Conservation (phyloP, 2,329 filamentous ascomycete species). For the Neurospora sp. region DNA sequence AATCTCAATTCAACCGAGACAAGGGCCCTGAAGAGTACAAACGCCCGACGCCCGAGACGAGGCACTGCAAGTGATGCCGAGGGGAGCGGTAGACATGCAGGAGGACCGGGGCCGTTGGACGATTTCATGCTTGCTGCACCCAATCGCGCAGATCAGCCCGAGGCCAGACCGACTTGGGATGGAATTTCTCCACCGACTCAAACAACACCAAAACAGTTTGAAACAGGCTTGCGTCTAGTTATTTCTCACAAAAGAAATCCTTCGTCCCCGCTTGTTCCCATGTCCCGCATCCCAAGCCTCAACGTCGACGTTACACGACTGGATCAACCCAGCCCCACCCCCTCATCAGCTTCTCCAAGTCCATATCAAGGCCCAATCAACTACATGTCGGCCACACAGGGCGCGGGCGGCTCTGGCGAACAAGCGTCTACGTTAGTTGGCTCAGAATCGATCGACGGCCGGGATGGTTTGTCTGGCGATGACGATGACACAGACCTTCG, state of each 20-base stretch:
- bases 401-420: conserved; percentile 30
- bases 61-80: conserved; percentile 28
- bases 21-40: conserved; percentile 48
- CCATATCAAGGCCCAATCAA: conserved; percentile 31
- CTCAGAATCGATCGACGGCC: conserved; percentile 55
- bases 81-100: conserved; percentile 29
- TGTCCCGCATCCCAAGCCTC: conserved; percentile 44
- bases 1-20: conserved; percentile 45
- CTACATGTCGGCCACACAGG: conserved; percentile 25
- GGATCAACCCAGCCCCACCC: conserved; percentile 30
- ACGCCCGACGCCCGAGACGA: conserved; percentile 46
- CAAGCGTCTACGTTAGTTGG: conserved; percentile 57
- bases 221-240: conserved; percentile 16
- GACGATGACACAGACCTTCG: conserved; percentile 72
- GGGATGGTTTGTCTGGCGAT: conserved; percentile 56
- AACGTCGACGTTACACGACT: conserved; percentile 42
- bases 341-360: conserved; percentile 26
- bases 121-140: conserved; percentile 6
- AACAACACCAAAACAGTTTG: conserved; percentile 20
- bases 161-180: conserved; percentile 19
- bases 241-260: conserved; percentile 22
- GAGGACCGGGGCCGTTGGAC: not conserved
- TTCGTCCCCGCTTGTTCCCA: conserved; percentile 47
- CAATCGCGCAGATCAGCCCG: conserved; percentile 16
- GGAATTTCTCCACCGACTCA: conserved; percentile 19